Percentiles rank a stretch among this genome's conserved stretches.
Evolutionary conservation across 208 protist genomes (phyloP).

Genomic region (Leishmania arabica): DNA sequence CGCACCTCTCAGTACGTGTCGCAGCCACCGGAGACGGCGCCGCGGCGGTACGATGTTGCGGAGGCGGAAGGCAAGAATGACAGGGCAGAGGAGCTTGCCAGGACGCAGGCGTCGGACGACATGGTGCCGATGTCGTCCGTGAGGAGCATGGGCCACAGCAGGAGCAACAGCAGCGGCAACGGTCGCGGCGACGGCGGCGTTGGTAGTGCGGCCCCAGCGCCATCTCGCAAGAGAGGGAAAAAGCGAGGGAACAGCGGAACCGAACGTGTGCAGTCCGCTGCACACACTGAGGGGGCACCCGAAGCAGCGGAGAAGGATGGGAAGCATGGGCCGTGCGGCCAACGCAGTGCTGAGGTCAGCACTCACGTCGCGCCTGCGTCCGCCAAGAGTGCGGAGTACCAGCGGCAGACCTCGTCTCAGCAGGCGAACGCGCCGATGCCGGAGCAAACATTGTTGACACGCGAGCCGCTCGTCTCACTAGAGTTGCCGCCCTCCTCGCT

Average conservation of each 20-base stretch:
- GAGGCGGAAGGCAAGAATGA: neutral
- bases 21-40: neutral
- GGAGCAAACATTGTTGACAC: neutral
- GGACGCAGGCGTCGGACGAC: neutral
- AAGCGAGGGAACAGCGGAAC: conserved; percentile 7
- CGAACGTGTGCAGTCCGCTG: conserved; percentile 12
- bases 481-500: neutral
- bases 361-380: neutral
- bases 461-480: neutral
- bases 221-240: conserved; percentile 21
- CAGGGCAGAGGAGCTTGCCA: neutral
- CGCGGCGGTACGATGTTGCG: neutral
- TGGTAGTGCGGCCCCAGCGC: conserved; percentile 8
- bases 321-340: neutral
- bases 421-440: neutral
- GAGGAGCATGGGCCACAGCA: neutral
- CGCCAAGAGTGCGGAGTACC: neutral
- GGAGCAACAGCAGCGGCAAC: conserved; percentile 15
- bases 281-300: neutral
- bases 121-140: neutral
- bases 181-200: neutral
- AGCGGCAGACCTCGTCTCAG: neutral
- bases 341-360: neutral
- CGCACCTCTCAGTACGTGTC: conserved; percentile 1
- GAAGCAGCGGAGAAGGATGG: neutral